These are phyloP conservation scores for Piloderma croceum DNA, from an alignment of 768 basidiomycete species.

Conservation along the genomic window DNA sequence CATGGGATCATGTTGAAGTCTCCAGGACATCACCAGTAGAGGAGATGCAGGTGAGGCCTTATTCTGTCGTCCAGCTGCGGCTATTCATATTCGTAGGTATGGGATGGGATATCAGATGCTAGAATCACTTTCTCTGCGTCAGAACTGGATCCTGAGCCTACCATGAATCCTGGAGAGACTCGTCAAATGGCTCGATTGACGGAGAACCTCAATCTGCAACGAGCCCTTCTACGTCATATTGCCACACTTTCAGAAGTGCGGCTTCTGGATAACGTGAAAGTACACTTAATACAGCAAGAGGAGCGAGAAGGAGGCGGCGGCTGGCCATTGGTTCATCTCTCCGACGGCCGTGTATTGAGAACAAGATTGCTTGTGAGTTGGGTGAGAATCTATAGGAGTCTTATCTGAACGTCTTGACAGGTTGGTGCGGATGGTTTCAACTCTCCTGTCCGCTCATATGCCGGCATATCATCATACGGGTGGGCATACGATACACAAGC, in stretches of 20 bases:
- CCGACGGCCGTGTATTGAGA: constrained; percentile 58
- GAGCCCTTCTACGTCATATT: constrained; percentile 68
- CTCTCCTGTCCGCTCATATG: constrained; percentile 86
- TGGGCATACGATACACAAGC: constrained; percentile 90
- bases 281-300: constrained; percentile 60
- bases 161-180: constrained; percentile 16
- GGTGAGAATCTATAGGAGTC: background rate
- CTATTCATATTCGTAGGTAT: constrained; percentile 49
- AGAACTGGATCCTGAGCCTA: constrained; percentile 37
- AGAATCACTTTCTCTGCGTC: constrained; percentile 65
- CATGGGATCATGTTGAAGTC: constrained; percentile 74
- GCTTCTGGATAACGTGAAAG: constrained; percentile 69
- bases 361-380: constrained; percentile 68
- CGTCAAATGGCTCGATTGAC: constrained; percentile 75
- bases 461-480: constrained; percentile 81
- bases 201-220: constrained; percentile 92
- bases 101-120: constrained; percentile 86
- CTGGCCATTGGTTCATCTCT: constrained; percentile 80
- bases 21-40: constrained; percentile 66
- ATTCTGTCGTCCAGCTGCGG: background rate
- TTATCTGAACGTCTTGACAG: constrained; percentile 31
- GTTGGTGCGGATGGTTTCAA: constrained; percentile 95
- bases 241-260: constrained; percentile 46
- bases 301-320: constrained; percentile 41
- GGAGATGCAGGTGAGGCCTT: constrained; percentile 81